Conservation (phyloP, 495 filamentous ascomycete genomes). For the Pyrenula massariospora region DNA sequence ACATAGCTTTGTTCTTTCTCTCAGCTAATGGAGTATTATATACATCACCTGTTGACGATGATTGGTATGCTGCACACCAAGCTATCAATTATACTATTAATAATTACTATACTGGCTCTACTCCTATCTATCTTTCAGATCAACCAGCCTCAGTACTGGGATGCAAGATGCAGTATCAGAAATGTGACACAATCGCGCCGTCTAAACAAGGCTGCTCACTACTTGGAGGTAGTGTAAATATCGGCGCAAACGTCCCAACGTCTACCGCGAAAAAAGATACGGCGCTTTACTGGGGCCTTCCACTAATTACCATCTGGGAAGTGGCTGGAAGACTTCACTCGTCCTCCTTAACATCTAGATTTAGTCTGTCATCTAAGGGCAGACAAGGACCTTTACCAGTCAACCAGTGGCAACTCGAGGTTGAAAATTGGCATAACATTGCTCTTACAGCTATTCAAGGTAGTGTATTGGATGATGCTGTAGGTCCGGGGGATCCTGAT, state of each 20-base stretch:
- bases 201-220: neutral
- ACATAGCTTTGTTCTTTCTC: neutral
- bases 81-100: neutral
- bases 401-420: neutral
- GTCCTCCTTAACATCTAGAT: neutral
- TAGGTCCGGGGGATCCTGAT: neutral
- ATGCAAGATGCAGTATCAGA: neutral
- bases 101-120: neutral
- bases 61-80: neutral
- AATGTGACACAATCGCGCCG: neutral
- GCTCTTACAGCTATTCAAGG: neutral
- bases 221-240: neutral
- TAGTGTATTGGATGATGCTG: neutral
- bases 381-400: neutral
- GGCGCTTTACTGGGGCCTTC: neutral
- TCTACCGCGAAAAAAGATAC: neutral
- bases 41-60: neutral
- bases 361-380: neutral
- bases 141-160: neutral
- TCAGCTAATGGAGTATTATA: neutral
- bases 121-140: neutral
- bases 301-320: neutral
- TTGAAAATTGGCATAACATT: neutral
- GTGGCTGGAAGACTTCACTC: neutral
- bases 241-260: neutral